These are phyloP conservation scores for Colletotrichum tamarilloi DNA, from an alignment of 2,329 filamentous ascomycete genomes.

Conservation along the genomic window DNA sequence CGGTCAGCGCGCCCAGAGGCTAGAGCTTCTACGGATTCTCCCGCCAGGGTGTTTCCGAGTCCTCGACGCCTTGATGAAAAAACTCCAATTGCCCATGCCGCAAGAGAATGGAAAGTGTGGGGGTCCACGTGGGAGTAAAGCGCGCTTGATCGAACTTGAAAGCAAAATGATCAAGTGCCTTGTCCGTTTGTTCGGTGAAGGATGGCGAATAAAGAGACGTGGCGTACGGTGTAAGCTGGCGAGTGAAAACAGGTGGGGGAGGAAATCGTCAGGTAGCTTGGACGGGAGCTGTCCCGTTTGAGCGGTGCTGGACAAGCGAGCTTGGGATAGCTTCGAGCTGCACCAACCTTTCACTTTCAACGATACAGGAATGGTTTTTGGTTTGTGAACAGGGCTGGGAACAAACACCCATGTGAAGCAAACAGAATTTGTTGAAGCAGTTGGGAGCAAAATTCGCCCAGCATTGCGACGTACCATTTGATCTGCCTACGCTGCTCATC, in stretches of 20 bases:
- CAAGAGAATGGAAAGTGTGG: background rate
- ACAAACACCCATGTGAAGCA: constrained; percentile 2
- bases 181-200: constrained; percentile 28
- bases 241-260: background rate
- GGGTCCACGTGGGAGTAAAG: constrained; percentile 25
- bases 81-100: background rate
- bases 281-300: constrained; percentile 11
- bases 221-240: background rate
- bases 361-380: background rate
- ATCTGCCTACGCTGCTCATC: constrained; percentile 17
- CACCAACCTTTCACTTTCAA: constrained; percentile 1
- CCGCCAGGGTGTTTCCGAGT: constrained; percentile 1
- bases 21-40: constrained; percentile 17
- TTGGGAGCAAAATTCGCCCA: constrained; percentile 12
- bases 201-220: background rate
- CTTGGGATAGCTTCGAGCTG: background rate
- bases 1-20: background rate
- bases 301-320: background rate
- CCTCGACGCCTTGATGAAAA: background rate
- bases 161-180: background rate
- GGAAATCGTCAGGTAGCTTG: background rate
- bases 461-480: constrained; percentile 24
- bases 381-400: background rate
- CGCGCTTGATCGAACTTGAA: background rate
- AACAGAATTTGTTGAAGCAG: background rate